These are phyloP conservation scores for Apostasia ramifera DNA, from an alignment of 106 monocot species.

Conservation along the genomic window DNA sequence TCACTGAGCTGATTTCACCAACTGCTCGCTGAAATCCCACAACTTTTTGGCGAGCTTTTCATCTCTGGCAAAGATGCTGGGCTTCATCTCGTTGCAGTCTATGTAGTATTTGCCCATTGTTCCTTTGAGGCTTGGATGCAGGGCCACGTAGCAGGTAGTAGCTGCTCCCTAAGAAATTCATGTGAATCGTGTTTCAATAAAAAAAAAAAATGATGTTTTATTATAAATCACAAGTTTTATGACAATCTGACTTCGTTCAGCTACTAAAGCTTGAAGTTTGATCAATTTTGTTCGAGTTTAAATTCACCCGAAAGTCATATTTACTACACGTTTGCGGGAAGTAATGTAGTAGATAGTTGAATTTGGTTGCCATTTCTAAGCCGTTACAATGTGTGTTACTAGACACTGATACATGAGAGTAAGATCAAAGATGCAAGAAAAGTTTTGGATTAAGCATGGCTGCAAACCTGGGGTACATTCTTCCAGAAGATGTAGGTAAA, in stretches of 20 bases:
- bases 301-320: no score
- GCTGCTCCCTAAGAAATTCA: constrained; percentile 46
- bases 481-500: constrained; percentile 78
- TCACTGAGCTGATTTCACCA: constrained; percentile 23
- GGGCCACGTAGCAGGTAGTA: constrained; percentile 76
- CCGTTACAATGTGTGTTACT: not conserved
- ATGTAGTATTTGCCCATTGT: constrained; percentile 74
- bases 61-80: constrained; percentile 37
- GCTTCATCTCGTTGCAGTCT: constrained; percentile 70
- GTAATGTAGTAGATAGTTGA: no score
- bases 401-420: not conserved
- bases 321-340: no score
- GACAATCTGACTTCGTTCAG: no score
- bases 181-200: not conserved
- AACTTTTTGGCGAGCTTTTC: constrained; percentile 47
- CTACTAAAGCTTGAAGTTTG: no score
- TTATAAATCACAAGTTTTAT: no score
- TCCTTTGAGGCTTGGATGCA: constrained; percentile 60
- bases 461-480: constrained; percentile 80
- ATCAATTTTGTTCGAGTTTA: no score
- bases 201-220: no score
- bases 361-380: no score
- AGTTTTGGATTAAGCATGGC: not conserved
- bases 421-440: not conserved
- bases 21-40: constrained; percentile 76